A percentile compares a stretch with the other conserved stretches of the same genome.
Evolutionary conservation across 148 eudicot species (phyloP).

Genomic region (Dianthus caryophyllus): DNA sequence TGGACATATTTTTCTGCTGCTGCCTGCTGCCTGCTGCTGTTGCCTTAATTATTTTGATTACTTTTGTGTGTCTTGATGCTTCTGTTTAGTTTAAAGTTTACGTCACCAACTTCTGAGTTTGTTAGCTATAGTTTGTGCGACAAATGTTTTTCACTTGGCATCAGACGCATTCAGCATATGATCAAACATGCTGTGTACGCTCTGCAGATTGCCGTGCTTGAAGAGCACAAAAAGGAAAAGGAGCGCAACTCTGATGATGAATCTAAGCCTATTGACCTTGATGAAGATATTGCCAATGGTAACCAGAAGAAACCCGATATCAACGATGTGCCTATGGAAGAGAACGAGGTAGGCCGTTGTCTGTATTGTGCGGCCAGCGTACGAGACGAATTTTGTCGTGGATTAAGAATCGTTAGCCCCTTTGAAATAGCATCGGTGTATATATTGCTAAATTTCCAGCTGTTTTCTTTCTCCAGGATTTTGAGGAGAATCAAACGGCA

Average conservation of each 20-base stretch:
- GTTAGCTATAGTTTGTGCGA: too few species aligned
- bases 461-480: conserved; percentile 32
- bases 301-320: conserved; percentile 69
- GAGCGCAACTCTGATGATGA: conserved; percentile 62
- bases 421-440: background rate
- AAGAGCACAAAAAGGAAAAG: conserved; percentile 65
- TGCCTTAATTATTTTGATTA: background rate
- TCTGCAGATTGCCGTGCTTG: conserved; percentile 67
- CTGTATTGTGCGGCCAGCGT: background rate
- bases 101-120: too few species aligned
- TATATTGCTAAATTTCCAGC: background rate
- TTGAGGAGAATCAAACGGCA: conserved; percentile 32
- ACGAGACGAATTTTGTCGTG: background rate
- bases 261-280: conserved; percentile 37
- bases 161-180: too few species aligned
- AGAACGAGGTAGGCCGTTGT: conserved; percentile 44
- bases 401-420: background rate
- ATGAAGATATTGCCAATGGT: conserved; percentile 29
- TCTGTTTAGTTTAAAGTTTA: too few species aligned
- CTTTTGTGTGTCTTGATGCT: background rate
- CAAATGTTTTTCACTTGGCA: too few species aligned
- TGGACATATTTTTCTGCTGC: background rate
- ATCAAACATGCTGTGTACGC: background rate
- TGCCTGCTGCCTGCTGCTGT: too few species aligned
- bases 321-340: conserved; percentile 83